Conservation (phyloP, 148 eudicot genomes). For the Selenicereus undatus region DNA sequence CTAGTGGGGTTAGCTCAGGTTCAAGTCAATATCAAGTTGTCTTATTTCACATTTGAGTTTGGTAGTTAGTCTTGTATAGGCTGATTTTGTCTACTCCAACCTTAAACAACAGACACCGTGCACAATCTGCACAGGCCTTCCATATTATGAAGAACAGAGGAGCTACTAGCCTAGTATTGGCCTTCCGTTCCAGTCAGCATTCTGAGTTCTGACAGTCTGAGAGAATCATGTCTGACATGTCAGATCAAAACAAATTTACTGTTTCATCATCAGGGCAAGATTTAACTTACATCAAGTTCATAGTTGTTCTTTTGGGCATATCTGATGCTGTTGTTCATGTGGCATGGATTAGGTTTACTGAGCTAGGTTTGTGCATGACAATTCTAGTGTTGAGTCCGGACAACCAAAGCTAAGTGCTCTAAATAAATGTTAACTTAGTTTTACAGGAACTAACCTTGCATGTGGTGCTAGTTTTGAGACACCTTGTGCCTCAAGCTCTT, state of each 20-base stretch:
- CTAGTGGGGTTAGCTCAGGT: not conserved
- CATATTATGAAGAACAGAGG: not conserved
- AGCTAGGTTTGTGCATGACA: not conserved
- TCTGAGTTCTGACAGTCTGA: constrained; percentile 2
- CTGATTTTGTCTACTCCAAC: not conserved
- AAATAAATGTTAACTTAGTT: constrained; percentile 36
- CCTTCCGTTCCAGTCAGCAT: not conserved
- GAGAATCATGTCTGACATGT: not conserved
- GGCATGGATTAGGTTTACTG: not conserved
- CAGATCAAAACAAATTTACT: not conserved
- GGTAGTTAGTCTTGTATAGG: not conserved
- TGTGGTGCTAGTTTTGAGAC: constrained; percentile 62
- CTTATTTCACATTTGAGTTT: not conserved
- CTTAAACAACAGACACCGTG: not conserved
- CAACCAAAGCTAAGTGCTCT: not conserved
- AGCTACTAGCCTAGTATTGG: not conserved
- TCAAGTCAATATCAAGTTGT: not conserved
- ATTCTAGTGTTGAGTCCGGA: not conserved
- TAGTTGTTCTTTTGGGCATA: not conserved
- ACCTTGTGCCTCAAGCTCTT: constrained; percentile 68
- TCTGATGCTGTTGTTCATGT: not conserved
- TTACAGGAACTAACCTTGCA: constrained; percentile 66
- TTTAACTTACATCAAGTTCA: not conserved
- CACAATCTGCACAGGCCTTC: not conserved
- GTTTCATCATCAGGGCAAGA: not conserved